phyloP scores from a whole-genome alignment of 139 green algal species.

The Ettlia oleoabundans region DNA sequence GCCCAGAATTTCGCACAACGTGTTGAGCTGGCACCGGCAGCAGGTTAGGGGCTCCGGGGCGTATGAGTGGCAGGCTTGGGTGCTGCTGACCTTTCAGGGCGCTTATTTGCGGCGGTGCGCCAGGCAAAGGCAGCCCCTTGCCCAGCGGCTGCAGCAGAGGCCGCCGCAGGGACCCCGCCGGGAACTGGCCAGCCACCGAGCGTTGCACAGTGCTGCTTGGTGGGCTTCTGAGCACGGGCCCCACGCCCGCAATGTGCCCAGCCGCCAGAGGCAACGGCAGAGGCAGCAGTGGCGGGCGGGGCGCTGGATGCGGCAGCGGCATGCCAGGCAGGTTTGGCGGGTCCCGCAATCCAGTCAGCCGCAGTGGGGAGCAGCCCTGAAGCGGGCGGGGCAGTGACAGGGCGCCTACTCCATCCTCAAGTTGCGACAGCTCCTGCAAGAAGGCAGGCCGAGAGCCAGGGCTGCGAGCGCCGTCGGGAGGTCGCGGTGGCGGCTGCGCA shows the following conservation, averaged over 20 bases:
- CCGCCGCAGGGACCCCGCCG: background rate
- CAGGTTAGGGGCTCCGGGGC: too few relatives aligned
- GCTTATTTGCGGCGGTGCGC: background rate
- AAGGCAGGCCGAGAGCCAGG: background rate
- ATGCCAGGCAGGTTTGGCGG: slow-evolving; percentile 15
- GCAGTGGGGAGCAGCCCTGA: slow-evolving; percentile 28
- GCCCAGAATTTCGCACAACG: too few relatives aligned
- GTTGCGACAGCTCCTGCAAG: background rate
- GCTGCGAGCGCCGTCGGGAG: background rate
- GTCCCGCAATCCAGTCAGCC: background rate
- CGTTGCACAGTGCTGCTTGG: too few relatives aligned
- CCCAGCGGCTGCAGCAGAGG: background rate
- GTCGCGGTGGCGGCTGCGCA: background rate
- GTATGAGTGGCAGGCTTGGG: too few relatives aligned
- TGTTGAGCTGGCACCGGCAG: too few relatives aligned
- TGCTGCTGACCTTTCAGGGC: too few relatives aligned
- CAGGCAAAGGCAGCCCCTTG: background rate
- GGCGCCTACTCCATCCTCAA: background rate
- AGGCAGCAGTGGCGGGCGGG: background rate
- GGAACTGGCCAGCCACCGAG: too few relatives aligned
- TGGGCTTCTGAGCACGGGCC: too few relatives aligned
- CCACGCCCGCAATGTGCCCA: too few relatives aligned
- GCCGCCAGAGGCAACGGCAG: background rate
- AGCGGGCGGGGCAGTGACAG: slow-evolving; percentile 9
- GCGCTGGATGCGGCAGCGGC: background rate